Evolutionary conservation across 1,284 basidiomycete species (phyloP), one percentile per base, ranked within the genome.

Genomic region (Ganoderma sinense): DNA sequence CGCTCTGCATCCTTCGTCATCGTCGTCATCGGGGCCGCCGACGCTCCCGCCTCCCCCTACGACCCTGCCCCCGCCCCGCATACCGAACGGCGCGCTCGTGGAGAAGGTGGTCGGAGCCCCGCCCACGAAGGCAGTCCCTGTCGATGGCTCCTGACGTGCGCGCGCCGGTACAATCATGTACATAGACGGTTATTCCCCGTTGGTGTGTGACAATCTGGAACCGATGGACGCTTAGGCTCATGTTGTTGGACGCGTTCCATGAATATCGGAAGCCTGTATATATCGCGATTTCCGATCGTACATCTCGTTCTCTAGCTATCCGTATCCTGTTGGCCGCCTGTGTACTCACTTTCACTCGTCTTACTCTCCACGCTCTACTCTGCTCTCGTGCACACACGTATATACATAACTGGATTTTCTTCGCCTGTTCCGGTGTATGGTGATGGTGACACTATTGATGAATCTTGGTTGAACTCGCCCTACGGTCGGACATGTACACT

Each of bases 131-230:
- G 63, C 67, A 31, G 74, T 77, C 14, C 71, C 74, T 48, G 74
- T 77, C 33, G 75, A 77, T 51, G 74, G 75, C 4, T 67, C 71
- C 7, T 74, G 67, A 74, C 60, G 39, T 18, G 29, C 53, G 53
- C 16, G 18, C 36, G 36, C 36, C 6, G 36, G 36, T 36, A 36
- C 36, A 36, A 36, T 36, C n/a, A n/a, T n/a, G n/a, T 29, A 20
- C 53, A 10, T 33, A 31, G 29, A 56, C 26, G 29, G 1, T 26
- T 53, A 53, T 53, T 13, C 39, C 48, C 48, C 45, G 11, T 55
- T 18, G 53, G 14, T 31, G 11, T 55, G 53, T 55, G 53, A 55
- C 53, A 18, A 56, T 56, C 53, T 33, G 53, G 53, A 56, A 56
- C 31, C 14, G 29, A 13, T 40, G 58, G 58, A 60, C 53, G 26